phyloP scores from a whole-genome alignment of 2,329 filamentous ascomycete genomes.

The Ophiocordyceps camponoti-floridani region DNA sequence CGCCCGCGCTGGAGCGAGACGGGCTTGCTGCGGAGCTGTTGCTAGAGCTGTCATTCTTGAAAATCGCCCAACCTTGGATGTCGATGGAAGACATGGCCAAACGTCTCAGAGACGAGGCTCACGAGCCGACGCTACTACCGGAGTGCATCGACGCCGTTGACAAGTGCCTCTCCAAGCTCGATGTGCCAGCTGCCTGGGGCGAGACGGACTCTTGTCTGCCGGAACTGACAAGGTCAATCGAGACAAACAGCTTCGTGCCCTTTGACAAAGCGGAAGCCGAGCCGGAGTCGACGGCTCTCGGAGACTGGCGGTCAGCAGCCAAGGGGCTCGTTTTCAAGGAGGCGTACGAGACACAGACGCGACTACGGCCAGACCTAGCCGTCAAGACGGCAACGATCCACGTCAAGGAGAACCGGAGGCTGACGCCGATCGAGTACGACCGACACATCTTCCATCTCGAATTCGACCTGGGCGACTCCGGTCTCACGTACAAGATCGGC shows the following conservation, averaged over 20 bases:
- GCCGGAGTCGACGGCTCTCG: constrained; percentile 38
- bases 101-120: constrained; percentile 40
- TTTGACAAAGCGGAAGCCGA: constrained; percentile 65
- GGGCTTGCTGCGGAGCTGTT: constrained; percentile 47
- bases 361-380: constrained; percentile 68
- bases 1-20: constrained; percentile 50
- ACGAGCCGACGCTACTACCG: constrained; percentile 25
- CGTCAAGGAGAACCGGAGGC: constrained; percentile 87
- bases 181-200: constrained; percentile 66
- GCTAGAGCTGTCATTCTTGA: constrained; percentile 68
- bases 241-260: constrained; percentile 62
- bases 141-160: constrained; percentile 49
- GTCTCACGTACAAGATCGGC: constrained; percentile 89
- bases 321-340: constrained; percentile 90
- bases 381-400: constrained; percentile 75
- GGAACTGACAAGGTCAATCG: constrained; percentile 45
- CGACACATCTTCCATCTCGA: constrained; percentile 99
- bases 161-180: constrained; percentile 51
- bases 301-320: constrained; percentile 67
- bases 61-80: constrained; percentile 50
- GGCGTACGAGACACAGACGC: constrained; percentile 58
- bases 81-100: constrained; percentile 47
- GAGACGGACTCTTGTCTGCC: constrained; percentile 39
- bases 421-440: constrained; percentile 79
- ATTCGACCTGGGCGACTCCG: constrained; percentile 83